phyloP scores from a whole-genome alignment of 1,284 basidiomycete genomes.

The Cutaneotrichosporon cutaneum region DNA sequence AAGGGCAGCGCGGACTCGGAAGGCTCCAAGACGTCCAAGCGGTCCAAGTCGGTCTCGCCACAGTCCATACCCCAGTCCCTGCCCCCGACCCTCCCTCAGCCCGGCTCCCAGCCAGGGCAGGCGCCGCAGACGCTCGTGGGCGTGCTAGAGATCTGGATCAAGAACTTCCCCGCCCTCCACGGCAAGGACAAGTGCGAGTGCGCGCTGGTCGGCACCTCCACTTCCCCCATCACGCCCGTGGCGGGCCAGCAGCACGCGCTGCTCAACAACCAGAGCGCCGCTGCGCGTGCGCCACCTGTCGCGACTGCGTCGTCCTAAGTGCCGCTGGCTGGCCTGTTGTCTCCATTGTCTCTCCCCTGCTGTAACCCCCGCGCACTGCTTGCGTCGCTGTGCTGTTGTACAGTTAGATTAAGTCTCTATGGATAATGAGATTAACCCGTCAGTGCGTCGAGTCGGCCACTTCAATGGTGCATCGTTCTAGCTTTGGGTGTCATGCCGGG shows the following conservation, averaged over 20 bases:
- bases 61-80: not conserved
- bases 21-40: not conserved
- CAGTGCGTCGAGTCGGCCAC: not conserved
- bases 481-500: conserved; percentile 5
- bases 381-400: conserved; percentile 1
- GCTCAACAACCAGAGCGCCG: not conserved
- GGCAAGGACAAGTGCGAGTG: not conserved
- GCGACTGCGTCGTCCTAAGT: not conserved
- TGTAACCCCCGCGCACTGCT: not conserved
- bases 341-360: not conserved
- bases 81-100: not conserved
- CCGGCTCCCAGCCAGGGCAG: too few species aligned
- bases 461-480: conserved; percentile 19
- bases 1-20: not conserved
- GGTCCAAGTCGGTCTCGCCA: not conserved
- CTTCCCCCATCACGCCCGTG: not conserved
- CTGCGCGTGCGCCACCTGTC: not conserved
- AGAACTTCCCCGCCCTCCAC: conserved; percentile 14
- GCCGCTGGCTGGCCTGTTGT: not conserved
- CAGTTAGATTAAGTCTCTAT: not conserved
- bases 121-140: conserved; percentile 31
- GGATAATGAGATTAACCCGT: not conserved
- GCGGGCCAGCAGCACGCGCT: not conserved
- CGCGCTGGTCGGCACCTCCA: not conserved
- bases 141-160: conserved; percentile 40